Evolutionary conservation across 768 basidiomycete species (phyloP).

Genomic region (Mycena polygramma): DNA sequence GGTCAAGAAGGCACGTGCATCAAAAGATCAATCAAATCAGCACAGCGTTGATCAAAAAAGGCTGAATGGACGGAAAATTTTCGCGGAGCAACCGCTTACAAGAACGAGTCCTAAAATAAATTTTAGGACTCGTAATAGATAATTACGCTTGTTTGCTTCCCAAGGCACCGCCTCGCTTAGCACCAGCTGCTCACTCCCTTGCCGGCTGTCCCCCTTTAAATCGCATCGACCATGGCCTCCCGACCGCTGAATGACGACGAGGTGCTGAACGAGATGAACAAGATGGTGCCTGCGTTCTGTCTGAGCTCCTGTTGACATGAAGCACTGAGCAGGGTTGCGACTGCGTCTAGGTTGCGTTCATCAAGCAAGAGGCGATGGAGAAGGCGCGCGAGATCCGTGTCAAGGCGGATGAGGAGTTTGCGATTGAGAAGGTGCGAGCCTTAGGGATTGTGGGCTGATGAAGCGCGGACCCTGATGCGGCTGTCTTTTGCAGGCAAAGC

Average conservation of each 20-base stretch:
- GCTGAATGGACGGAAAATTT: not conserved
- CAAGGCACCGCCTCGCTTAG: constrained; percentile 2
- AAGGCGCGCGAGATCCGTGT: constrained; percentile 97
- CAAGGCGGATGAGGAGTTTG: constrained; percentile 99
- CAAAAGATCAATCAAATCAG: too few species aligned
- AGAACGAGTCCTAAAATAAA: too few species aligned
- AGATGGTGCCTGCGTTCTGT: constrained; percentile 79
- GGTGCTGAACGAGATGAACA: constrained; percentile 97
- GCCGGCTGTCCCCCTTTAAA: not conserved
- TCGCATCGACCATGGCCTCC: constrained; percentile 66
- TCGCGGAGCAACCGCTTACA: too few species aligned
- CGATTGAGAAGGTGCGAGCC: constrained; percentile 89
- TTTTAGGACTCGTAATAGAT: too few species aligned
- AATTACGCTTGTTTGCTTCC: constrained; percentile 1
- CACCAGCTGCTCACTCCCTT: not conserved
- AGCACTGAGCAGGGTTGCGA: not conserved
- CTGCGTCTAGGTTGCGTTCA: constrained; percentile 86
- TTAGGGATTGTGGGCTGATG: not conserved
- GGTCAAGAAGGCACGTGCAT: too few species aligned
- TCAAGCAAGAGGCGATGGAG: constrained; percentile 98
- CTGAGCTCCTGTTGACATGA: constrained; percentile 5
- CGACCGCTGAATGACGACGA: constrained; percentile 94
- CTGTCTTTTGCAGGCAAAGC: constrained; percentile 77
- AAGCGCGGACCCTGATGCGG: not conserved
- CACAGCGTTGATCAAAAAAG: too few species aligned